Base-by-base conservation (phyloP, 129 eudicot species). In the Solidago caesia region DNA sequence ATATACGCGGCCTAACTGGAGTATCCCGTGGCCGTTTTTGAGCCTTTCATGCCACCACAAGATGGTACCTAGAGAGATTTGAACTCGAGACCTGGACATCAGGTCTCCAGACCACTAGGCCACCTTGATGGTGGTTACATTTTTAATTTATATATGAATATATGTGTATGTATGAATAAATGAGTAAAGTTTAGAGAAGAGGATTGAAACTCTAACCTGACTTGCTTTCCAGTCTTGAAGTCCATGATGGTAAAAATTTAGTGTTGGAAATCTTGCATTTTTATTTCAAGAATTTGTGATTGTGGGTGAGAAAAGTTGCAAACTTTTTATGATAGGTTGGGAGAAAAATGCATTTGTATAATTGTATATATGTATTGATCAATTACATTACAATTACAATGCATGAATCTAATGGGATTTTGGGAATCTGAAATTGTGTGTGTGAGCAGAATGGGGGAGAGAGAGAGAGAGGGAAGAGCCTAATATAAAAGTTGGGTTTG, bases 201-300 rank as follows among this genome's bases (percentile, higher is more conserved):
- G 25, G 26, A 68, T 44, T 14, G 13, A 7, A 62, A 41, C 43
- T 5, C 16, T 68, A 68, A 92, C 97, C 96, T 89, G 64, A 89
- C 93, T 62, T 73, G 85, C 80, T 80, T 89, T 77, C 85, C 96
- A 69, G 74, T 75, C 79, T 82, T 82, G 80, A 68, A 82, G 44
- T 82, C 87, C 97, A 92, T 92, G 79, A 66, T 73, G 75, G 56
- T 48, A 26, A 57, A 25, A 47, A 26, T 57, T 44, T 25, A 73
- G 63, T 66, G 8, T 73, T 73, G 64, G 69, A 57, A 57, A 73
- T 58, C 64, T 73, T 66, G 83, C 79, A 79, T 73, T 45, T 67
- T 55, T 16, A 11, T 26, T 73, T n/a, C 46, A 73, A 3, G 59
- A 79, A 29, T 12, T 33, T 73, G 48, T 56, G 63, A 7, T 46